Conservation (phyloP, 2,329 filamentous ascomycete species). For the Diaporthe sp. region DNA sequence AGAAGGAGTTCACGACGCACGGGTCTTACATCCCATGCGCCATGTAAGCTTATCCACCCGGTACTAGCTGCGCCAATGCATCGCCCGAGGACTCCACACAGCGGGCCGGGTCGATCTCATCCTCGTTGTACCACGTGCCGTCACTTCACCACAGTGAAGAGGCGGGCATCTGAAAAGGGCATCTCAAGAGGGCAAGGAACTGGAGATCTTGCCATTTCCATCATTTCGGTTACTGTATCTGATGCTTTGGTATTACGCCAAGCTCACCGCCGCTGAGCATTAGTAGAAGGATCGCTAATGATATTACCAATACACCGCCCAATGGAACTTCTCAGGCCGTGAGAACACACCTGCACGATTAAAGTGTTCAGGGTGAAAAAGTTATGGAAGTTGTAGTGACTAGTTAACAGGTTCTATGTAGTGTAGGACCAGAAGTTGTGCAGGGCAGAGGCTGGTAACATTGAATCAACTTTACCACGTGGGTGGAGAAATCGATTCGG, state of each 20-base stretch:
- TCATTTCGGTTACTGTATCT: not conserved
- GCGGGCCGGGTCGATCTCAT: not conserved
- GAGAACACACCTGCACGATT: not conserved
- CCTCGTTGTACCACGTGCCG: not conserved
- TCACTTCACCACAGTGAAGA: not conserved
- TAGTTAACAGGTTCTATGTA: too few relatives aligned
- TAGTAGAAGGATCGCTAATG: not conserved
- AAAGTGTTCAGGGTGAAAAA: too few relatives aligned
- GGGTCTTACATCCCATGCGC: not conserved
- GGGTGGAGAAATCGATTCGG: not conserved
- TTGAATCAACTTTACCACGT: not conserved
- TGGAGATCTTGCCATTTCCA: not conserved
- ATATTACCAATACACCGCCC: not conserved
- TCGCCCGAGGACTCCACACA: not conserved
- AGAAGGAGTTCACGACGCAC: not conserved
- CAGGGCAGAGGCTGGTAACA: not conserved
- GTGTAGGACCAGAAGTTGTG: too few relatives aligned
- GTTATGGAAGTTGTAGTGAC: not conserved
- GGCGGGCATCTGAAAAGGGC: not conserved
- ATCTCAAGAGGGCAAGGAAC: not conserved
- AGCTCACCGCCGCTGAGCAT: not conserved
- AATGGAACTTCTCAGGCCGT: not conserved
- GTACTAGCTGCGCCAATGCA: not conserved
- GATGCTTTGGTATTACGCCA: not conserved
- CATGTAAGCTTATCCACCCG: slow-evolving; percentile 15